A percentile compares a stretch with the other conserved stretches of the same genome.
Evolutionary conservation across 2,329 filamentous ascomycete species (phyloP).

Genomic region (Colletotrichum spaethianum): DNA sequence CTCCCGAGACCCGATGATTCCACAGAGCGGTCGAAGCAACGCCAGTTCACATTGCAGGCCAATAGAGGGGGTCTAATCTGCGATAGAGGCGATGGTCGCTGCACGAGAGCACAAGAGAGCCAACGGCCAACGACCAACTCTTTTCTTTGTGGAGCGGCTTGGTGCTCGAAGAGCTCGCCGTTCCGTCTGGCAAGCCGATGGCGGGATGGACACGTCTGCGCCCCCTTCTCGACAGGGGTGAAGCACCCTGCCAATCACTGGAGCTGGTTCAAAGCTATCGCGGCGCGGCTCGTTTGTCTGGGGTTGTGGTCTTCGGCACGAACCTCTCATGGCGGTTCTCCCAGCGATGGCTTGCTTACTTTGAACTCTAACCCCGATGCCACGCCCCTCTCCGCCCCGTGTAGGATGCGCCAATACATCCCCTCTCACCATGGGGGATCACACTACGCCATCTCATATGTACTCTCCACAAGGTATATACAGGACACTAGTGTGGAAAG

Average conservation of each 20-base stretch:
- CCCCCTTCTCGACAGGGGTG: background rate
- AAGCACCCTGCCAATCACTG: background rate
- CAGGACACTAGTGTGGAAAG: slow-evolving; percentile 6
- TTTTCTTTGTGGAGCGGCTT: slow-evolving; percentile 4
- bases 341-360: slow-evolving; percentile 1
- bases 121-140: background rate
- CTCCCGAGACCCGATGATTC: background rate
- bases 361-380: slow-evolving; percentile 16
- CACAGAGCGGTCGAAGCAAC: background rate
- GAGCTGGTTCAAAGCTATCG: background rate
- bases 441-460: background rate
- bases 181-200: slow-evolving; percentile 1
- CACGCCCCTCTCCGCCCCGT: slow-evolving; percentile 17
- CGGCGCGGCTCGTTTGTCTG: slow-evolving; percentile 1
- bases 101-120: background rate
- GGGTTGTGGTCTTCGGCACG: background rate
- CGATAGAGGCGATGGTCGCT: background rate
- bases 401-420: slow-evolving; percentile 7
- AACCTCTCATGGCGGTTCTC: background rate
- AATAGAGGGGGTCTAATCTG: background rate
- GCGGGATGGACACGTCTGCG: background rate
- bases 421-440: background rate
- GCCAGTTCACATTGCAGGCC: background rate
- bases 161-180: background rate
- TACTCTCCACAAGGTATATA: background rate